These are phyloP conservation scores for Sugiyamaella castrensis DNA, from an alignment of 1,139 yeast genomes.

Conservation along the genomic window DNA sequence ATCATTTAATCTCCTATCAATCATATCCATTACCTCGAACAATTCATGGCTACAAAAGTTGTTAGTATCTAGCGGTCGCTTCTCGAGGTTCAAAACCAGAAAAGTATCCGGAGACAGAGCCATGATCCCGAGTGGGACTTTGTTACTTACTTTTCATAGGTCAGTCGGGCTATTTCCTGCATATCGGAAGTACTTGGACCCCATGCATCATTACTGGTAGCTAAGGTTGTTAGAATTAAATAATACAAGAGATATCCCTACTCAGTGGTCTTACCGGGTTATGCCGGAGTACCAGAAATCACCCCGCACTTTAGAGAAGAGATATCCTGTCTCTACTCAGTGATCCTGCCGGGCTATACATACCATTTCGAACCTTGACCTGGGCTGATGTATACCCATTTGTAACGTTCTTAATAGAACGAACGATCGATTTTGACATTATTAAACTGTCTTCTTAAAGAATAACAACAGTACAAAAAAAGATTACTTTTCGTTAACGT, in stretches of 20 bases:
- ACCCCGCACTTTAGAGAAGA: no score
- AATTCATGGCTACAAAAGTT: conserved; percentile 54
- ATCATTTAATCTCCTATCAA: conserved; percentile 89
- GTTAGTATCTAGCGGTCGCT: conserved; percentile 18
- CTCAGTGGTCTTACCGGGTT: no score
- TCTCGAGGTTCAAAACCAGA: no score
- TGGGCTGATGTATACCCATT: conserved; percentile 89
- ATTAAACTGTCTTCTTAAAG: background rate
- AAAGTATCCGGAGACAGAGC: no score
- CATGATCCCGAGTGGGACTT: no score
- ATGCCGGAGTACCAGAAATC: no score
- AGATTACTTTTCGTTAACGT: no score
- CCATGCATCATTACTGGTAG: conserved; percentile 84
- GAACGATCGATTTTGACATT: conserved; percentile 76
- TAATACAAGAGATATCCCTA: no score
- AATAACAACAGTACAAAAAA: no score
- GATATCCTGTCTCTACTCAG: conserved; percentile 1
- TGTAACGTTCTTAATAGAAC: conserved; percentile 89
- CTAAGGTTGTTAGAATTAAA: conserved; percentile 32
- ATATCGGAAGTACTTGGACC: conserved; percentile 82
- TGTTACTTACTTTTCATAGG: conserved; percentile 54
- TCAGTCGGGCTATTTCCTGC: conserved; percentile 77
- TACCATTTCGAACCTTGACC: conserved; percentile 72
- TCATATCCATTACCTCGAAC: conserved; percentile 91
- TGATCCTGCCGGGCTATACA: conserved; percentile 11